Percentiles rank a stretch among this genome's conserved stretches.
Evolutionary conservation across 495 filamentous ascomycete genomes (phyloP).

Genomic region (Immersiella caudata): DNA sequence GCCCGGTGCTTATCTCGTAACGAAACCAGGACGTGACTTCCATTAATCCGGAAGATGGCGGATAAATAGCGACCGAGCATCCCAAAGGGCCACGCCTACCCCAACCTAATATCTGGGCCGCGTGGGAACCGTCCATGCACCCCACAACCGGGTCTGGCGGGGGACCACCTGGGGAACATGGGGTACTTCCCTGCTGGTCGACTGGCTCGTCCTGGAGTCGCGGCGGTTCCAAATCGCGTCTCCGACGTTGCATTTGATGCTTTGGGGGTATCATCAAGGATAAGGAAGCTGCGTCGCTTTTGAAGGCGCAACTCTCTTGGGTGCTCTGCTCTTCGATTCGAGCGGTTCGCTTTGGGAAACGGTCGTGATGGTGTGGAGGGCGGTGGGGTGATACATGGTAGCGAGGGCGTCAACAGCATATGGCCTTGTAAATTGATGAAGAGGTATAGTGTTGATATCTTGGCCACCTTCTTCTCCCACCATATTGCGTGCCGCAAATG

Average conservation of each 20-base stretch:
- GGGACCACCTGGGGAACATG: background rate
- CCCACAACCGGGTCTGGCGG: background rate
- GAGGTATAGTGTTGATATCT: background rate
- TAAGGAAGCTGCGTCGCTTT: no score
- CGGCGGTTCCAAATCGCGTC: background rate
- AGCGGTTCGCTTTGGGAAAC: background rate
- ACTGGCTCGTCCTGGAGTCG: background rate
- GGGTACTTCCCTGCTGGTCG: background rate
- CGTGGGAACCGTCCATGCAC: background rate
- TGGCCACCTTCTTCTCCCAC: background rate
- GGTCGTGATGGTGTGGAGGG: background rate
- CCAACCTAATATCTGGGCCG: background rate
- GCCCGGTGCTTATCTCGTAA: background rate
- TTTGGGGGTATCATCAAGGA: no score
- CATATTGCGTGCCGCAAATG: background rate
- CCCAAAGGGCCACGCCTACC: background rate
- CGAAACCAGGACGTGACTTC: background rate
- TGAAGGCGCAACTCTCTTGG: no score
- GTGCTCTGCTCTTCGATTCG: no score
- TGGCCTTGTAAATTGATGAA: background rate
- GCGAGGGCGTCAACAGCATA: background rate
- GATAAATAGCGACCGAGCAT: background rate
- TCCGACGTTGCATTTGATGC: no score
- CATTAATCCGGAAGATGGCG: background rate
- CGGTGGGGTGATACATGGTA: background rate